A percentile compares a stretch with the other conserved stretches of the same genome.
These are phyloP conservation scores for Blastobotrys indianensis DNA, from an alignment of 1,139 yeast genomes.

Conservation along the genomic window DNA sequence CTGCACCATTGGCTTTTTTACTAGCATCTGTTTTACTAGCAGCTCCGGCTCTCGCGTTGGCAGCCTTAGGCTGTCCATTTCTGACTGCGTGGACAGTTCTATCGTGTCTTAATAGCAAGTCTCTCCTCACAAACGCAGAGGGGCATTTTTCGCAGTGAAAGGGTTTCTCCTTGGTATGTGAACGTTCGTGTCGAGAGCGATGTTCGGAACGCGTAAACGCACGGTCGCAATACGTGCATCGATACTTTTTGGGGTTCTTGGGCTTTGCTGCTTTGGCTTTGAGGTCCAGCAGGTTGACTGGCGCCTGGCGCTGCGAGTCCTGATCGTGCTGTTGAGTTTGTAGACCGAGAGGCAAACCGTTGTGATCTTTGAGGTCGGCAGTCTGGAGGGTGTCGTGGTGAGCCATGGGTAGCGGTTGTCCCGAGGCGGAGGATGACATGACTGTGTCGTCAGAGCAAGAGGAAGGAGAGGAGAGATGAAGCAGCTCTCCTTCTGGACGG, in stretches of 20 bases:
- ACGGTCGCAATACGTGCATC: slow-evolving; percentile 75
- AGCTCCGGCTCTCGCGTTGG: background rate
- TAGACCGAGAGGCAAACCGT: too few relatives aligned
- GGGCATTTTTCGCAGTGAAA: slow-evolving; percentile 69
- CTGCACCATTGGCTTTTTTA: slow-evolving; percentile 8
- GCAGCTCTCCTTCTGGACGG: too few relatives aligned
- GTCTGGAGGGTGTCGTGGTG: too few relatives aligned
- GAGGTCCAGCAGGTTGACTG: background rate
- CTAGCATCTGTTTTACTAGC: background rate
- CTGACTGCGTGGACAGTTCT: slow-evolving; percentile 57
- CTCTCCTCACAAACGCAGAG: slow-evolving; percentile 70
- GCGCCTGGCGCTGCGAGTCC: background rate
- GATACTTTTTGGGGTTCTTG: slow-evolving; percentile 42
- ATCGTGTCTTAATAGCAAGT: slow-evolving; percentile 67
- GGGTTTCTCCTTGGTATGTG: slow-evolving; percentile 80
- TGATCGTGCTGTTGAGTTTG: background rate
- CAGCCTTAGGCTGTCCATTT: slow-evolving; percentile 20
- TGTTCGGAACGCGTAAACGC: slow-evolving; percentile 80
- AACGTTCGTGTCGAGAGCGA: slow-evolving; percentile 73
- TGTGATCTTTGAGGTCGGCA: too few relatives aligned
- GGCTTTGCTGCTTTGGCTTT: slow-evolving; percentile 8
- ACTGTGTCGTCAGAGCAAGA: too few relatives aligned
- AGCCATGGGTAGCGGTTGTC: too few relatives aligned
- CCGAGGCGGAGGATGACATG: too few relatives aligned
- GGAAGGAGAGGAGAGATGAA: too few relatives aligned